These are phyloP conservation scores for Populus hybrid DNA, from an alignment of 441 rosid species.

Conservation along the genomic window DNA sequence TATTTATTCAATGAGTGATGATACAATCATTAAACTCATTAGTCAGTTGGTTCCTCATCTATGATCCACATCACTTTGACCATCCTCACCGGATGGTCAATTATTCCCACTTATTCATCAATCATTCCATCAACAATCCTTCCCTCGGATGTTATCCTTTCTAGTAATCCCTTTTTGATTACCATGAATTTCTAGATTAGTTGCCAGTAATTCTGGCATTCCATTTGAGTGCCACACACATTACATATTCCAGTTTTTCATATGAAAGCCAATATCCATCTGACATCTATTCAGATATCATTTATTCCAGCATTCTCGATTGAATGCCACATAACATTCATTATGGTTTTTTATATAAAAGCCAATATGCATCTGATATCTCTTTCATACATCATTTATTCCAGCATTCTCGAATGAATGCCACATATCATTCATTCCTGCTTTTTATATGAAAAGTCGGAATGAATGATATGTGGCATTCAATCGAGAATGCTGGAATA, in stretches of 20 bases:
- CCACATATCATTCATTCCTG: too few relatives aligned
- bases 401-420: too few relatives aligned
- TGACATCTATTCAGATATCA: not conserved
- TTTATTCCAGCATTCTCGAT: too few relatives aligned
- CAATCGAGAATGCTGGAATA: too few relatives aligned
- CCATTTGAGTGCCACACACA: not conserved
- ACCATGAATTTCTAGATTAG: not conserved
- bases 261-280: not conserved
- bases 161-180: not conserved
- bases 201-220: not conserved
- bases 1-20: not conserved
- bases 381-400: too few relatives aligned
- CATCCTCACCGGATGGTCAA: too few relatives aligned
- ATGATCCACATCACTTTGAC: not conserved
- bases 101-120: not conserved
- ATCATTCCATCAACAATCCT: not conserved
- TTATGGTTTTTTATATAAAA: too few relatives aligned
- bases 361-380: too few relatives aligned
- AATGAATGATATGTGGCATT: too few relatives aligned
- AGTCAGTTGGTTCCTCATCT: not conserved
- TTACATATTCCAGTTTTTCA: not conserved
- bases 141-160: not conserved
- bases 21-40: not conserved
- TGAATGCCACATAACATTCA: too few relatives aligned
- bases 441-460: too few relatives aligned